Conservation (phyloP, 2,329 filamentous ascomycete genomes). For the Colletotrichum lentis region DNA sequence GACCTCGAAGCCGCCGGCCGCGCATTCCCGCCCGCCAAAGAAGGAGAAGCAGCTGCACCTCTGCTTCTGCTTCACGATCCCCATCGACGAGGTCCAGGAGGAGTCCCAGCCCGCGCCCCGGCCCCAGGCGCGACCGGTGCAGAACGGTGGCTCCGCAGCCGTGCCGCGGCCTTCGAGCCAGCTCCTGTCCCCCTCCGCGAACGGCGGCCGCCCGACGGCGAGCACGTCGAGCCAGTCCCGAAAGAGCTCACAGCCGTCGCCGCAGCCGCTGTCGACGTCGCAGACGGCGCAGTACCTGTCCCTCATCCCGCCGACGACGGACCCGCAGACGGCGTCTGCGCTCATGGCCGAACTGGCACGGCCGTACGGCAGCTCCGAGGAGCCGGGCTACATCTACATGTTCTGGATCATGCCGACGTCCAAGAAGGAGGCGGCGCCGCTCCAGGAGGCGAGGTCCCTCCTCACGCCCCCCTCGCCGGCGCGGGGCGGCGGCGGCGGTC, state of each 20-base stretch:
- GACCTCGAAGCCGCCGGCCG: conserved; percentile 34
- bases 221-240: conserved; percentile 43
- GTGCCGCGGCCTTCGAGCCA: conserved; percentile 34
- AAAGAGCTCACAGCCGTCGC: conserved; percentile 44
- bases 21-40: conserved; percentile 38
- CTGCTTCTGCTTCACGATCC: conserved; percentile 64
- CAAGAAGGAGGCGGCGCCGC: conserved; percentile 61
- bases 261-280: conserved; percentile 45
- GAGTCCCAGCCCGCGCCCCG: conserved; percentile 48
- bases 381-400: conserved; percentile 96
- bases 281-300: conserved; percentile 62
- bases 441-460: conserved; percentile 67
- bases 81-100: conserved; percentile 52
- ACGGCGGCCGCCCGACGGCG: conserved; percentile 38
- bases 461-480: conserved; percentile 59
- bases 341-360: conserved; percentile 80
- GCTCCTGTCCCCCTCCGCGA: conserved; percentile 35
- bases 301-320: conserved; percentile 73
- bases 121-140: conserved; percentile 58
- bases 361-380: conserved; percentile 71
- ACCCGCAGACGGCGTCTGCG: conserved; percentile 72
- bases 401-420: conserved; percentile 88
- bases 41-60: conserved; percentile 49
- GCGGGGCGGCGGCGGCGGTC: conserved; percentile 43
- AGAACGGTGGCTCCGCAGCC: conserved; percentile 42